Percentiles rank a stretch among this genome's conserved stretches.
These are phyloP conservation scores for Clavariopsis aquatica DNA, from an alignment of 495 filamentous ascomycete genomes.

Conservation along the genomic window DNA sequence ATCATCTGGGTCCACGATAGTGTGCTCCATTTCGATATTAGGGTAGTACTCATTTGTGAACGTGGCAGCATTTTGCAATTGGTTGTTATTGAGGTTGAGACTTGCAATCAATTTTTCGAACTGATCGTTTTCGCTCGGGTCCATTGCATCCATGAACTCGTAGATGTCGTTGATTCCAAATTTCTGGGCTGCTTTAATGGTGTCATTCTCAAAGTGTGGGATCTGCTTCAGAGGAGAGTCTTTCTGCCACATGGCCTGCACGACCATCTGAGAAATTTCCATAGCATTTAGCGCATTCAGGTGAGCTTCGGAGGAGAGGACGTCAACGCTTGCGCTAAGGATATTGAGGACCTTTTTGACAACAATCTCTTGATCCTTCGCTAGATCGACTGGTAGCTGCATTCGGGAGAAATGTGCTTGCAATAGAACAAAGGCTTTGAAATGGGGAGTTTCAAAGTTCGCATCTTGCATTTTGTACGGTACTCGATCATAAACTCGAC, in stretches of 20 bases:
- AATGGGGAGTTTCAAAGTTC: conserved; percentile 90
- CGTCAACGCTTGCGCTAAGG: conserved; percentile 88
- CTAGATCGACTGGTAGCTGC: conserved; percentile 93
- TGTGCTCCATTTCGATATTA: conserved; percentile 84
- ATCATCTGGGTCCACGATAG: conserved; percentile 76
- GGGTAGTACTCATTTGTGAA: conserved; percentile 99
- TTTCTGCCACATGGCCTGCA: conserved; percentile 98
- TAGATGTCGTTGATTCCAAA: conserved; percentile 86
- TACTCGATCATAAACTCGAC: conserved; percentile 88
- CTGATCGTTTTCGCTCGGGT: conserved; percentile 81
- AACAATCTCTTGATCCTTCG: conserved; percentile 92
- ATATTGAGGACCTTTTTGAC: conserved; percentile 82
- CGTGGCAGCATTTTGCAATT: conserved; percentile 81
- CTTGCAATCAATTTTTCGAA: conserved; percentile 73
- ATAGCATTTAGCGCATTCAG: conserved; percentile 97
- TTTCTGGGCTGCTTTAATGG: conserved; percentile 79
- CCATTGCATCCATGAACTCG: conserved; percentile 99
- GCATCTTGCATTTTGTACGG: conserved; percentile 91
- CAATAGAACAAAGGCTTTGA: conserved; percentile 94
- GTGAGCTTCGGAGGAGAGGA: conserved; percentile 93
- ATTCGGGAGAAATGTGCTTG: conserved; percentile 98
- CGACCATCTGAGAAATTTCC: conserved; percentile 99
- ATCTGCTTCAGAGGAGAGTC: conserved; percentile 98
- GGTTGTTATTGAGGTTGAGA: conserved; percentile 75
- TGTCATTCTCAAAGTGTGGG: conserved; percentile 84